Evolutionary conservation across 805 yeast species (phyloP).

Genomic region (Ogataea paraovalis): DNA sequence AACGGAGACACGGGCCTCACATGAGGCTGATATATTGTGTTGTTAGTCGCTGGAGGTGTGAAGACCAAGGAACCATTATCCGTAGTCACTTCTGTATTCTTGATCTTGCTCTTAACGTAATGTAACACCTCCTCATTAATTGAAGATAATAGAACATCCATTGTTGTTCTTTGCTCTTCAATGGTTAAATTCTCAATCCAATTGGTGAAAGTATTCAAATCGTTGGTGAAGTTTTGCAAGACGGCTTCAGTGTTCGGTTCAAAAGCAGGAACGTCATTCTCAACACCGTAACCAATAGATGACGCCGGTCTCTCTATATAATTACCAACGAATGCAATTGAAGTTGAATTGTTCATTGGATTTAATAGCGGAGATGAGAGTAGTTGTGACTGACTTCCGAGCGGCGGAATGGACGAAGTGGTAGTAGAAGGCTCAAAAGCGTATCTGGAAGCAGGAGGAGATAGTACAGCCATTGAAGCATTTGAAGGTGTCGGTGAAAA

Average conservation of each 20-base stretch:
- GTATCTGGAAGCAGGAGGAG: constrained; percentile 38
- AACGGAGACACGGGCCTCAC: constrained; percentile 32
- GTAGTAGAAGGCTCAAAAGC: constrained; percentile 28
- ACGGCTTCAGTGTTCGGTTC: constrained; percentile 28
- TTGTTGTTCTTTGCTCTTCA: constrained; percentile 43
- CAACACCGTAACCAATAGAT: constrained; percentile 13
- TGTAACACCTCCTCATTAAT: constrained; percentile 43
- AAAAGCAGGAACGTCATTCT: constrained; percentile 31
- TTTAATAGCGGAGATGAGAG: constrained; percentile 17
- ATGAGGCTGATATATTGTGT: constrained; percentile 21
- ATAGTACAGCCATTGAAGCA: constrained; percentile 36
- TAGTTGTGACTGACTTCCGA: constrained; percentile 16
- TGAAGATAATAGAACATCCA: constrained; percentile 44
- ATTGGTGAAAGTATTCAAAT: constrained; percentile 40
- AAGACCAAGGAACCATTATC: constrained; percentile 15
- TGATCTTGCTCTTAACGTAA: constrained; percentile 41
- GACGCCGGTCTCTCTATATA: constrained; percentile 15
- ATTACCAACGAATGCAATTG: constrained; percentile 8
- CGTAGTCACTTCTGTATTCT: constrained; percentile 19
- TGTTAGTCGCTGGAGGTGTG: constrained; percentile 23
- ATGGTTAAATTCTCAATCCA: constrained; percentile 45
- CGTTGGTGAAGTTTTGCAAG: constrained; percentile 36
- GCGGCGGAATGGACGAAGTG: constrained; percentile 24
- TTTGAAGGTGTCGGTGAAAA: constrained; percentile 23
- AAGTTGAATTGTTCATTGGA: constrained; percentile 7